These are phyloP conservation scores for Hyphopichia khmerensis DNA, from an alignment of 1,139 yeast species.

Conservation along the genomic window DNA sequence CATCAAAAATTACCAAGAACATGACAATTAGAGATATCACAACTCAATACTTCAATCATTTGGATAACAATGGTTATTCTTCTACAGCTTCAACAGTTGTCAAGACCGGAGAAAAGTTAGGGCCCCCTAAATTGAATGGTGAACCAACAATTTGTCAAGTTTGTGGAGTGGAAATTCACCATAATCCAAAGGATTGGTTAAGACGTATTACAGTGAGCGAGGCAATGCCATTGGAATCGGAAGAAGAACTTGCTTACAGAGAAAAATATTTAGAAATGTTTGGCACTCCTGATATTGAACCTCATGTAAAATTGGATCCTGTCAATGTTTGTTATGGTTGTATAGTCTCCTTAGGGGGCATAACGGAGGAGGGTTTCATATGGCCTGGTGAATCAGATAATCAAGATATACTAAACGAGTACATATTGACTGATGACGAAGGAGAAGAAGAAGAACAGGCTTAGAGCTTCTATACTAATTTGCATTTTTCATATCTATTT, in stretches of 20 bases:
- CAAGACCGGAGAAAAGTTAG: constrained; percentile 80
- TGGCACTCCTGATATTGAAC: constrained; percentile 1
- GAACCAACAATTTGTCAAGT: constrained; percentile 39
- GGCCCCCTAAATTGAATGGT: constrained; percentile 43
- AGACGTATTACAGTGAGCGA: constrained; percentile 67
- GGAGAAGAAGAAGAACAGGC: constrained; percentile 7
- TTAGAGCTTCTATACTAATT: no score
- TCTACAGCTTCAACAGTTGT: constrained; percentile 93
- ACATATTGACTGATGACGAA: constrained; percentile 9
- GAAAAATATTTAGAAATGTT: constrained; percentile 18
- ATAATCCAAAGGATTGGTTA: constrained; percentile 69
- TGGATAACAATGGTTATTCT: constrained; percentile 77
- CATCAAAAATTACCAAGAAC: constrained; percentile 51
- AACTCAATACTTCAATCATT: constrained; percentile 65
- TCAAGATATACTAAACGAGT: constrained; percentile 10
- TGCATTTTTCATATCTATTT: no score
- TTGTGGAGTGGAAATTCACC: constrained; percentile 52
- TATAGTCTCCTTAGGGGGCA: constrained; percentile 55
- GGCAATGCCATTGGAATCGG: constrained; percentile 50
- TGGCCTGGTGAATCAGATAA: constrained; percentile 50
- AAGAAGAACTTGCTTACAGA: constrained; percentile 43
- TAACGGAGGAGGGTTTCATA: constrained; percentile 29
- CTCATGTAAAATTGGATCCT: constrained; percentile 7
- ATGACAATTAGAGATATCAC: constrained; percentile 82
- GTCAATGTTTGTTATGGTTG: constrained; percentile 74